These are phyloP conservation scores for Neopestalotiopsis clavispora DNA, from an alignment of 2,329 filamentous ascomycete genomes.

Conservation along the genomic window DNA sequence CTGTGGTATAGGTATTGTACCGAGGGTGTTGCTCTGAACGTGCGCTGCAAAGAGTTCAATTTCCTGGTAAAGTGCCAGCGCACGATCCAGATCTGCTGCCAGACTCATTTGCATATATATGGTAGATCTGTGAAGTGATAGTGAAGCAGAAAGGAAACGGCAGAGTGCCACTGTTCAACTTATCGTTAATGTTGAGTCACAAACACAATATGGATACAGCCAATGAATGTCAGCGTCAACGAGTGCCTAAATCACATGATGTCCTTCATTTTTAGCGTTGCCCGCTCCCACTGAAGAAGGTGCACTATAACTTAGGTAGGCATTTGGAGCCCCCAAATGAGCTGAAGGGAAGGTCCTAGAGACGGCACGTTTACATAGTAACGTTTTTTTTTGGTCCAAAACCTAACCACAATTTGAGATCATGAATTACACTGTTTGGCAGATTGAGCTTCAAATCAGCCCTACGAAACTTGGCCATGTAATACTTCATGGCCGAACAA, in stretches of 20 bases:
- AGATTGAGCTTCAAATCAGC: no score
- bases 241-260: not conserved
- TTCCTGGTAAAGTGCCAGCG: constrained; percentile 13
- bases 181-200: not conserved
- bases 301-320: not conserved
- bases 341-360: not conserved
- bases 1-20: constrained; percentile 10
- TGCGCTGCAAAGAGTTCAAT: constrained; percentile 18
- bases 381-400: not conserved
- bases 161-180: not conserved
- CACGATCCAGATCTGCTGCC: constrained; percentile 3
- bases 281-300: not conserved
- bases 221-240: not conserved
- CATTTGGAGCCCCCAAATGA: no score
- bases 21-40: constrained; percentile 6
- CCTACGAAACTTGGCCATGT: no score
- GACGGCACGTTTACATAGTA: not conserved
- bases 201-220: not conserved
- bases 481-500: no score
- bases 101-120: not conserved
- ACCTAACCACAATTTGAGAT: not conserved
- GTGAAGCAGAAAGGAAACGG: not conserved
- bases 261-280: not conserved
- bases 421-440: not conserved
- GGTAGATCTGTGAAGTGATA: not conserved